Evolutionary conservation across 1,284 basidiomycete species (phyloP).

Genomic region (Hemileia vastatrix): DNA sequence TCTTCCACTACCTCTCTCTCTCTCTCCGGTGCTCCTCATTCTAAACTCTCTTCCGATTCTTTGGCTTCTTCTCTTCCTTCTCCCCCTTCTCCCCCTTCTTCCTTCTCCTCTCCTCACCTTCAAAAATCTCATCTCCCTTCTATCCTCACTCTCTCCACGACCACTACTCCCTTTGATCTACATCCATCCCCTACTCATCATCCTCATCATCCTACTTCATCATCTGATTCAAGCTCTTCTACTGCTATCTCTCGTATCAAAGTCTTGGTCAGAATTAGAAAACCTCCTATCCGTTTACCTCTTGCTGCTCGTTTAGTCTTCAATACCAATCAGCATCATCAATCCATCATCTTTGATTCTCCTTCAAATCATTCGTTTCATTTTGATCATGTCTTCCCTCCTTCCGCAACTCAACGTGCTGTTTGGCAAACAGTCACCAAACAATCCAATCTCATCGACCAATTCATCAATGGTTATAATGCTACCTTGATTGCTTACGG

Average conservation of each 20-base stretch:
- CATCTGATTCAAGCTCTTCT: not conserved
- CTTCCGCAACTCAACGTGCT: not conserved
- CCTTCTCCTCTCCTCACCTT: not conserved
- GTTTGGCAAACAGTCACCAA: not conserved
- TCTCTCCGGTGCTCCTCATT: too few species aligned
- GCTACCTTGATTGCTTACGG: conserved; percentile 13
- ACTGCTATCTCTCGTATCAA: not conserved
- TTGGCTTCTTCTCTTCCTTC: not conserved
- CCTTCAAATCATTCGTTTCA: not conserved
- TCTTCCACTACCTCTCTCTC: too few species aligned
- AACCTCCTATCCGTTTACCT: not conserved
- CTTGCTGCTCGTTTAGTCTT: not conserved
- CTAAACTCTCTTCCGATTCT: too few species aligned
- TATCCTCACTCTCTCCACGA: too few species aligned
- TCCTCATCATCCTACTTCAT: conserved; percentile 1
- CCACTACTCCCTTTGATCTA: not conserved
- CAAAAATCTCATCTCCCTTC: not conserved
- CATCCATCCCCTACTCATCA: not conserved
- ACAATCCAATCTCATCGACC: not conserved
- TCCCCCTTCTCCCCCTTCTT: not conserved
- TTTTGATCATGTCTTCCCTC: not conserved
- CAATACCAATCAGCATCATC: not conserved
- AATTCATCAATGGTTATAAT: conserved; percentile 12
- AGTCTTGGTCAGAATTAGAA: not conserved
- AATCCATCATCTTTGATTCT: not conserved